Conservation (phyloP, 2,329 filamentous ascomycete species). For the Colletotrichum spaethianum region DNA sequence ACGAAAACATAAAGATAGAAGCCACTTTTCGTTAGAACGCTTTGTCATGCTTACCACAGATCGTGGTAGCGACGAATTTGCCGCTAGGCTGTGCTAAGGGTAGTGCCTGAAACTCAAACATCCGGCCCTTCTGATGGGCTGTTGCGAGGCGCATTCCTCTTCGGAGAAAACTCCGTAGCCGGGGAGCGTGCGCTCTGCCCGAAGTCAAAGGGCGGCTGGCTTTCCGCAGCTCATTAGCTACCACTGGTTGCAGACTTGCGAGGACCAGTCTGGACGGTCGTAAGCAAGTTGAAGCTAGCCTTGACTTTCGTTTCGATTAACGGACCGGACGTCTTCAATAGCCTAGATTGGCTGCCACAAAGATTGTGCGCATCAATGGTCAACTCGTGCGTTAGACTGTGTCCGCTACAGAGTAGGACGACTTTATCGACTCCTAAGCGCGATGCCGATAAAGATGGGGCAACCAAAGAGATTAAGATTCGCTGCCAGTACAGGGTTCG, state of each 20-base stretch:
- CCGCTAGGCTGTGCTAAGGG: background rate
- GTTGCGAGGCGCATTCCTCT: background rate
- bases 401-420: background rate
- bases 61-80: background rate
- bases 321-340: background rate
- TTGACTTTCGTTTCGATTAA: background rate
- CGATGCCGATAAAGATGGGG: background rate
- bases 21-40: background rate
- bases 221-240: background rate
- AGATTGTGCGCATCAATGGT: background rate
- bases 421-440: background rate
- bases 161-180: constrained; percentile 7
- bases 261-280: background rate
- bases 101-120: constrained; percentile 15
- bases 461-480: background rate
- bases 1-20: background rate
- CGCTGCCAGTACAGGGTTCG: too few species aligned
- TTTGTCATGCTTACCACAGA: constrained; percentile 33
- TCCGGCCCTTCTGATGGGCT: background rate
- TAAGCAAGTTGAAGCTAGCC: background rate
- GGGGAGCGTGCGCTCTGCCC: background rate
- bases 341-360: background rate
- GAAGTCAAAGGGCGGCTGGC: background rate
- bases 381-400: background rate
- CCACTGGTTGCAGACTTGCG: background rate